Percentiles rank a stretch among this genome's conserved stretches.
Evolutionary conservation across 208 protist species (phyloP).

Genomic region (Acanthamoeba triangularis): DNA sequence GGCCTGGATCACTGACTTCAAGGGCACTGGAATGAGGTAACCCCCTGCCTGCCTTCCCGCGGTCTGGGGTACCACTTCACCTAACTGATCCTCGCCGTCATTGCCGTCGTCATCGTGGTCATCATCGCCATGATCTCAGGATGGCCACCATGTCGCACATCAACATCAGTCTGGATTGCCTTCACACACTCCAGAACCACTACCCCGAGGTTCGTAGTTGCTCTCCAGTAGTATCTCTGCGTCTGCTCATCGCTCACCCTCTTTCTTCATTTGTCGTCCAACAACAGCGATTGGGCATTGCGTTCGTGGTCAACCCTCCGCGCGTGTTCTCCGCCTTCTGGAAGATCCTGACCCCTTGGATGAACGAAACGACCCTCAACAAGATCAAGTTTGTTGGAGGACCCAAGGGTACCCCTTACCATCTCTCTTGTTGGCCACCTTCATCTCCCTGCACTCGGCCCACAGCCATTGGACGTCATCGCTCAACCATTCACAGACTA

Average conservation of each 20-base stretch:
- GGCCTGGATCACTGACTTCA: slow-evolving; percentile 48
- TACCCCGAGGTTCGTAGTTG: slow-evolving; percentile 30
- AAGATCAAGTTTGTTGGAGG: slow-evolving; percentile 31
- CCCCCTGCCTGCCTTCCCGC: no score
- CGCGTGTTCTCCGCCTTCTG: slow-evolving; percentile 50
- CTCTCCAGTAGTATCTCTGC: no score
- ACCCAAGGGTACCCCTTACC: not conserved
- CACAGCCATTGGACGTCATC: no score
- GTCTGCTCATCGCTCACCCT: not conserved
- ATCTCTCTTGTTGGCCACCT: no score
- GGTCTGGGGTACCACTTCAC: no score
- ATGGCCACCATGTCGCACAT: slow-evolving; percentile 46
- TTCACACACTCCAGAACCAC: slow-evolving; percentile 46
- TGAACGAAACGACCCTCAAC: slow-evolving; percentile 43
- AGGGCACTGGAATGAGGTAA: slow-evolving; percentile 33
- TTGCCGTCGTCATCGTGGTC: no score
- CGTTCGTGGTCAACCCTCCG: not conserved
- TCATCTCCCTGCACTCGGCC: no score
- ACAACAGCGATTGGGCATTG: not conserved
- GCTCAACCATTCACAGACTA: not conserved
- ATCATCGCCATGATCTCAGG: no score
- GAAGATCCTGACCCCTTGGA: slow-evolving; percentile 14
- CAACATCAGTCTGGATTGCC: slow-evolving; percentile 43
- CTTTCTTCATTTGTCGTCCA: not conserved
- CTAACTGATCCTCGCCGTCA: no score